Evolutionary conservation across 2,329 filamentous ascomycete species (phyloP), one percentile per base, ranked within the genome.

Genomic region (Ceratocystis albifundus): DNA sequence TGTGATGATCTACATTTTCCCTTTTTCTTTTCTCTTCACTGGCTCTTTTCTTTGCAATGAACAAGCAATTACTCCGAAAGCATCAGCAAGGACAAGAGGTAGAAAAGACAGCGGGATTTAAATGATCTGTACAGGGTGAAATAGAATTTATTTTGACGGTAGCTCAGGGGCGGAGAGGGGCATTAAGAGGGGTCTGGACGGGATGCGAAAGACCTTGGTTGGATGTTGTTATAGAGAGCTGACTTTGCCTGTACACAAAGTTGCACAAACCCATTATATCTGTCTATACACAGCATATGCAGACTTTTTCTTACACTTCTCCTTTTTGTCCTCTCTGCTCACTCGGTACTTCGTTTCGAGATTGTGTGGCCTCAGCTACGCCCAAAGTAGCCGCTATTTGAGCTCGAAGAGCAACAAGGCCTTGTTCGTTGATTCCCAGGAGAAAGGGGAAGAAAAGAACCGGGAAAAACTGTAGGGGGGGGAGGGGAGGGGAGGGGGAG

Each of bases 31-130:
- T 22, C 6, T 6, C 8, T 36, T 36, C 32, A 4, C 46, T 12
- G 8, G 5, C 46, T 20, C 10, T 10, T 36, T 50, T 50, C 53
- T 28, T 15, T 30, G 4, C 10, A 20, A 41, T 32, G 41, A 30
- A 61, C 57, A 61, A 44, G 57, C 57, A 61, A 44, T 61, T 22
- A n/a, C 20, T 30, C 32, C 41, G 32, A 44, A 32, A 44, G 17
- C 28, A 44, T 1, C 45, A 48, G n/a, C 17, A 10, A 25, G 12
- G 53, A 36, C 32, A 36, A 36, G 8, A 36, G 32, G 32, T 36
- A 36, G 32, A 36, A 36, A 22, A 57, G 53, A 57, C 53, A 30
- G 53, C 53, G 53, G 53, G 53, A 57, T 57, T 36, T 57, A 57
- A 57, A 57, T 57, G 30, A 57, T 17, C 6, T 28, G 53, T 28